phyloP scores from a whole-genome alignment of 1,139 yeast genomes.

The Taiozyma sp. region DNA sequence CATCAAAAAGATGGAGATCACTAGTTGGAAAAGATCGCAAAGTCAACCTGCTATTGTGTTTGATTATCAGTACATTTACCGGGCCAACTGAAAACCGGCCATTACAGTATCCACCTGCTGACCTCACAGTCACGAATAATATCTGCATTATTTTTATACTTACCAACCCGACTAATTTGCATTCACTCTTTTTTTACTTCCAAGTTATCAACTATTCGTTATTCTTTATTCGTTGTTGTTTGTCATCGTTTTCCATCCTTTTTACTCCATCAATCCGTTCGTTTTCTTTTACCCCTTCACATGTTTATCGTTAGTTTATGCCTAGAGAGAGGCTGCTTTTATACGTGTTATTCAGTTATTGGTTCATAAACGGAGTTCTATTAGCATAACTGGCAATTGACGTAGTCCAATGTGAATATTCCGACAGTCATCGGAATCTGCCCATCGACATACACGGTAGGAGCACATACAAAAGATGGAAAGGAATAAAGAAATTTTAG shows the following conservation, averaged over 20 bases:
- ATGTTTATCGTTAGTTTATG: not conserved
- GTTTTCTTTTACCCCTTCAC: not conserved
- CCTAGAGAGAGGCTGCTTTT: not conserved
- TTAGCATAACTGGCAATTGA: not conserved
- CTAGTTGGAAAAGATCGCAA: constrained; percentile 49
- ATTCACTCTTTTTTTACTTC: not conserved
- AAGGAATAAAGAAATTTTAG: not conserved
- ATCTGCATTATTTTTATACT: not conserved
- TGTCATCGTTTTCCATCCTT: not conserved
- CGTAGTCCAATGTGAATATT: not conserved
- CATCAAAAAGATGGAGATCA: constrained; percentile 33
- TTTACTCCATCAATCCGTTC: not conserved
- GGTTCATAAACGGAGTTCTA: not conserved
- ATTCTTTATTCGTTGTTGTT: not conserved
- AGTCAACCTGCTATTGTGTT: constrained; percentile 25
- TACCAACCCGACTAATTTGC: not conserved
- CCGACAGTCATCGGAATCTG: not conserved
- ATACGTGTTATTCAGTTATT: not conserved
- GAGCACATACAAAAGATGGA: not conserved
- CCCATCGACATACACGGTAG: not conserved
- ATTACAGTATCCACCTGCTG: not conserved
- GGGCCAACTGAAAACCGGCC: not conserved
- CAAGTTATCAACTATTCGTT: not conserved
- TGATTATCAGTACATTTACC: constrained; percentile 26
- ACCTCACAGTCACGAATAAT: not conserved